Evolutionary conservation across 2,329 filamentous ascomycete genomes (phyloP).

Genomic region (Lasiodiplodia sp.): DNA sequence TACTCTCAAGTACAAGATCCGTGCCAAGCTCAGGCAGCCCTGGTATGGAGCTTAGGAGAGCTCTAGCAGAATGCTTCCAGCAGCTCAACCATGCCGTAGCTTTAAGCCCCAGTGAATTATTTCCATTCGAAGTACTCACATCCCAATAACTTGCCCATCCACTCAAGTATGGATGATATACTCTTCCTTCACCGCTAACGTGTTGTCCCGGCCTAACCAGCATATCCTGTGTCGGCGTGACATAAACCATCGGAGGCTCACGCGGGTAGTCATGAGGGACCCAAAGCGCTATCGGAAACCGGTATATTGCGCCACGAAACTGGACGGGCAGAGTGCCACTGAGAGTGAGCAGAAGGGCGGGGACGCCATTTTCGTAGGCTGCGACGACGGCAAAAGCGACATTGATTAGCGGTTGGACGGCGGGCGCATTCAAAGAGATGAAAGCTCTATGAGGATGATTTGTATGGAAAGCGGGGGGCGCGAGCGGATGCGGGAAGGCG

Average conservation of each 20-base stretch:
- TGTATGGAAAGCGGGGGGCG: constrained; percentile 18
- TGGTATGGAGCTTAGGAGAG: neutral
- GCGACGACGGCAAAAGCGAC: constrained; percentile 28
- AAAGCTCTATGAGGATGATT: neutral
- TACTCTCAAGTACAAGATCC: neutral
- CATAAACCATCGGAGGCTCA: constrained; percentile 85
- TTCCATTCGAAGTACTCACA: constrained; percentile 62
- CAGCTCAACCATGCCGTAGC: too few relatives aligned
- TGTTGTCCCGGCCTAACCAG: constrained; percentile 90
- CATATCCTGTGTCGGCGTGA: constrained; percentile 89
- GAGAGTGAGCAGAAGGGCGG: constrained; percentile 85
- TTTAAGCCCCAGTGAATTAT: neutral
- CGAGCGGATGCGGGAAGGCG: constrained; percentile 32
- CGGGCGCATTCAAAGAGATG: neutral
- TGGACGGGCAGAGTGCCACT: constrained; percentile 88
- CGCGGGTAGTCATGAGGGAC: constrained; percentile 88
- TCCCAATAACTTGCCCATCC: constrained; percentile 91
- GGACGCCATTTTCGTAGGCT: constrained; percentile 90
- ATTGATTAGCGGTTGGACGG: neutral
- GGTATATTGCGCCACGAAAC: constrained; percentile 88
- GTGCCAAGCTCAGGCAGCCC: neutral
- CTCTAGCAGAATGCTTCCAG: neutral
- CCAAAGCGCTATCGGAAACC: constrained; percentile 93
- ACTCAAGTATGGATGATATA: constrained; percentile 95
- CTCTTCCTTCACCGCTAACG: constrained; percentile 88